Conservation (phyloP, 1,284 basidiomycete genomes). For the Schizophyllum commune region DNA sequence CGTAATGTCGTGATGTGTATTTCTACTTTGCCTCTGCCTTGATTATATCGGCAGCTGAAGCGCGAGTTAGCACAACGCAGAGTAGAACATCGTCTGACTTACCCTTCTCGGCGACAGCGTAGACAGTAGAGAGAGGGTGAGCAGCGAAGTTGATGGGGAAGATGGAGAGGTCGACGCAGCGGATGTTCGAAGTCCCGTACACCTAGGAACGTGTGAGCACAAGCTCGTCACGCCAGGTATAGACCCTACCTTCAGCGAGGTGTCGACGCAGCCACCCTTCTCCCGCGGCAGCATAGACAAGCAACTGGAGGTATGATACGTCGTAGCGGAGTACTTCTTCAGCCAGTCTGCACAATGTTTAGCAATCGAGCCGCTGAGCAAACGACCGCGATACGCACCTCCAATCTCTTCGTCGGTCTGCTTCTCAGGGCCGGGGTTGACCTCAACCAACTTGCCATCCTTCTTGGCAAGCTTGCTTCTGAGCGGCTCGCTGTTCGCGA, state of each 20-base stretch:
- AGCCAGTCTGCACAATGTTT: conserved; percentile 18
- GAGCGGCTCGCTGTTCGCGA: conserved; percentile 35
- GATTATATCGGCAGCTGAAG: not conserved
- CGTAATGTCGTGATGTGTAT: no score
- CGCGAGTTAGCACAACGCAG: not conserved
- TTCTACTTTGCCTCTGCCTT: not conserved
- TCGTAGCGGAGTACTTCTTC: conserved; percentile 18
- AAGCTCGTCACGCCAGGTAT: not conserved
- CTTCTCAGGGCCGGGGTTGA: conserved; percentile 29
- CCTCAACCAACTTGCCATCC: conserved; percentile 15
- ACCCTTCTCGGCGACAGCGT: not conserved
- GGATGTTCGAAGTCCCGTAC: conserved; percentile 37
- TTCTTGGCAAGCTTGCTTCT: conserved; percentile 24
- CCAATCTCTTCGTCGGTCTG: conserved; percentile 20
- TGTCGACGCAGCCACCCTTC: conserved; percentile 42
- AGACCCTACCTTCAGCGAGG: conserved; percentile 27
- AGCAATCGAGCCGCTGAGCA: not conserved
- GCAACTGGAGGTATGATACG: conserved; percentile 28
- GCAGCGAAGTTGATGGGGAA: conserved; percentile 27
- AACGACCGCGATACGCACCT: conserved; percentile 7
- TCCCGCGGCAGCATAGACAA: conserved; percentile 53
- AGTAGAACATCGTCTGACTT: not conserved
- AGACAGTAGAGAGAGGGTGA: conserved; percentile 17
- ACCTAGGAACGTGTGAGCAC: conserved; percentile 17
- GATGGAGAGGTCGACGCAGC: conserved; percentile 34